Evolutionary conservation across 345 rosid species (phyloP), one percentile per base, ranked within the genome.

Genomic region (Rubroshorea leprosula): DNA sequence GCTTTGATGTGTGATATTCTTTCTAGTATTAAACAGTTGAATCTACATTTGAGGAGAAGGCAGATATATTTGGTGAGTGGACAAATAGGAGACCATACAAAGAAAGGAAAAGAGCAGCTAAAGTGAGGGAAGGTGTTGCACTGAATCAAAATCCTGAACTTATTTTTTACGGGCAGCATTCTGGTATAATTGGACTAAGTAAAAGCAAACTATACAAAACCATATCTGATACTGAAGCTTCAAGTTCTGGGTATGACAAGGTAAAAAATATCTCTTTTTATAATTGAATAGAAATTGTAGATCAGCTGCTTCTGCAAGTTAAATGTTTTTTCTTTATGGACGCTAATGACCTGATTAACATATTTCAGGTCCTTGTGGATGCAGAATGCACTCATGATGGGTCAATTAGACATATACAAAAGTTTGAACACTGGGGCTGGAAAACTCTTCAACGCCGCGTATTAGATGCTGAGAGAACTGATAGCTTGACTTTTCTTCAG

Each of bases 361-460:
- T 62, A 18, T 51, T 73, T 62, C 78, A 90, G 96, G 94, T 93
- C 35, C 96, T 93, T 27, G 99, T 93, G 55, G 99, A 93, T 77
- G 99, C 99, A 46, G 99, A 89, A 64, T 93, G 97, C 72, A 93
- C 97, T 62, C 99, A 89, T 71, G 99, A 93, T 73, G 99, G 99
- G 12, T 93, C 99, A 23, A 72, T 89, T 51, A 80, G 70, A 65
- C 97, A 89, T 67, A 73, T 93, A 58, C 96, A 89, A 62, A 93
- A 93, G 67, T 93, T 83, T 80, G 99, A 89, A 69, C 78, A 83
- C 7, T 93, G 97, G 97, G 97, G 96, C 48, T 93, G 99, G 96
- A 80, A 69, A 72, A 84, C 97, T 23, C 77, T 93, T 71, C 77
- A 86, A 68, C 89, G 78, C 10, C 99, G 99, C 67, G 90, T 89